Conservation (phyloP, 2,329 filamentous ascomycete species). For the Fusarium liriodendri region DNA sequence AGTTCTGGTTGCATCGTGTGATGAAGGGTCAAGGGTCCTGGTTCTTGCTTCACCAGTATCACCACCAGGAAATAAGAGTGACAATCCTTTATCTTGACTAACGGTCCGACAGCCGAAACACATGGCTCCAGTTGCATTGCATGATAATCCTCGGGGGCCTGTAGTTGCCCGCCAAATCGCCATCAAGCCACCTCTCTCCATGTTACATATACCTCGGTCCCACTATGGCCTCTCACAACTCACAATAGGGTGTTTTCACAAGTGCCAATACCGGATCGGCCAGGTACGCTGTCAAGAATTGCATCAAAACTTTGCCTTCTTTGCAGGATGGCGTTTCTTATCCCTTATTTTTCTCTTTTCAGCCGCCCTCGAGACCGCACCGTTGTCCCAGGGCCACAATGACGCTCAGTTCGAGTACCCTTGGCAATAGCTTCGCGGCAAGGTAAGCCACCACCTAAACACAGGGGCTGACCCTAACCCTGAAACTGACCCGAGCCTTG, state of each 20-base stretch:
- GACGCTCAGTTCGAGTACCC: conserved; percentile 49
- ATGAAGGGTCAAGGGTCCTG: background rate
- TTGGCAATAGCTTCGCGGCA: conserved; percentile 33
- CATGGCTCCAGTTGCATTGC: background rate
- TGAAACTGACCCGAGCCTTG: background rate
- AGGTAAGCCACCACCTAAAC: background rate
- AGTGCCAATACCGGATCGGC: background rate
- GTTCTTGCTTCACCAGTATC: background rate
- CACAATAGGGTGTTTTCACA: background rate
- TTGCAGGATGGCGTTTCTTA: conserved; percentile 52
- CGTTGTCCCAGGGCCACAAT: conserved; percentile 52
- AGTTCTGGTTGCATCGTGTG: background rate
- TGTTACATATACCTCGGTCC: background rate
- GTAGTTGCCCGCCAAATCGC: background rate
- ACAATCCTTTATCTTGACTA: background rate
- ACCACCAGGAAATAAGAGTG: background rate
- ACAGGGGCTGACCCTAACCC: background rate
- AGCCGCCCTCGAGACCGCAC: conserved; percentile 53
- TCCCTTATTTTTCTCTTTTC: conserved; percentile 52
- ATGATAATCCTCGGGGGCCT: background rate
- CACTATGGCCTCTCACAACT: background rate
- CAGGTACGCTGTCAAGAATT: background rate
- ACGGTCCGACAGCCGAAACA: background rate
- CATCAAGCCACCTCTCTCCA: background rate
- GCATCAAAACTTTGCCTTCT: conserved; percentile 47